A percentile compares a stretch with the other conserved stretches of the same genome.
These are phyloP conservation scores for Fusarium sp. DNA, from an alignment of 2,329 filamentous ascomycete species.

Conservation along the genomic window DNA sequence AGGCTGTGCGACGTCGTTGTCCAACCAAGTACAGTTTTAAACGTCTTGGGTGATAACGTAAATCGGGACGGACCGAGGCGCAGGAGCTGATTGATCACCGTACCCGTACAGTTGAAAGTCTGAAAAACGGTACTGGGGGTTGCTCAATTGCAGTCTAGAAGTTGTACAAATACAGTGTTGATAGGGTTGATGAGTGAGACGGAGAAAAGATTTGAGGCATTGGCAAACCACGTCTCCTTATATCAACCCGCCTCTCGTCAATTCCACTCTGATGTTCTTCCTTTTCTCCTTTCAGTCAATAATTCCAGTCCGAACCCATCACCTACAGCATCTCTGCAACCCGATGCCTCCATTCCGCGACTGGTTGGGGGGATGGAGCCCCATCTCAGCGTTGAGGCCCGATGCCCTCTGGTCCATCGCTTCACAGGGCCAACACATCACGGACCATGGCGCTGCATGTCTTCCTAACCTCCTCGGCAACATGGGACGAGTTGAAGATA, in stretches of 20 bases:
- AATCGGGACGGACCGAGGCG: conserved; percentile 42
- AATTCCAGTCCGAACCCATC: conserved; percentile 24
- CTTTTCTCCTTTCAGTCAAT: conserved; percentile 23
- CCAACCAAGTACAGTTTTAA: conserved; percentile 22
- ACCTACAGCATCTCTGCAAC: conserved; percentile 27
- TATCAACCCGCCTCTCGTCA: conserved; percentile 30
- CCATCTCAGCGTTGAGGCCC: conserved; percentile 39
- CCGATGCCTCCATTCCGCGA: conserved; percentile 33
- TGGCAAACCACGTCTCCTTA: conserved; percentile 35
- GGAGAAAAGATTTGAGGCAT: conserved; percentile 25
- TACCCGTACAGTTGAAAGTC: conserved; percentile 5
- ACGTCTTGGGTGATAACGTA: conserved; percentile 15
- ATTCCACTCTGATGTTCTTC: conserved; percentile 19
- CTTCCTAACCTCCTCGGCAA: neutral
- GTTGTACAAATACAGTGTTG: neutral
- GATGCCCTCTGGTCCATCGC: conserved; percentile 10
- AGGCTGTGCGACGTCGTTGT: conserved; percentile 31
- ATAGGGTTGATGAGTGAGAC: conserved; percentile 1
- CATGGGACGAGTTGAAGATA: neutral
- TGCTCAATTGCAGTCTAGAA: neutral
- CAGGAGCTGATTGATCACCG: conserved; percentile 13
- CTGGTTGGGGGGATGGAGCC: conserved; percentile 35
- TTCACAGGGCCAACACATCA: conserved; percentile 25
- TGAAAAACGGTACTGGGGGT: conserved; percentile 1
- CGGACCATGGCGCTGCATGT: conserved; percentile 15